Percentiles rank a stretch among this genome's conserved stretches.
Evolutionary conservation across 306 rosid genomes (phyloP).

Genomic region (Medicago ruthenica): DNA sequence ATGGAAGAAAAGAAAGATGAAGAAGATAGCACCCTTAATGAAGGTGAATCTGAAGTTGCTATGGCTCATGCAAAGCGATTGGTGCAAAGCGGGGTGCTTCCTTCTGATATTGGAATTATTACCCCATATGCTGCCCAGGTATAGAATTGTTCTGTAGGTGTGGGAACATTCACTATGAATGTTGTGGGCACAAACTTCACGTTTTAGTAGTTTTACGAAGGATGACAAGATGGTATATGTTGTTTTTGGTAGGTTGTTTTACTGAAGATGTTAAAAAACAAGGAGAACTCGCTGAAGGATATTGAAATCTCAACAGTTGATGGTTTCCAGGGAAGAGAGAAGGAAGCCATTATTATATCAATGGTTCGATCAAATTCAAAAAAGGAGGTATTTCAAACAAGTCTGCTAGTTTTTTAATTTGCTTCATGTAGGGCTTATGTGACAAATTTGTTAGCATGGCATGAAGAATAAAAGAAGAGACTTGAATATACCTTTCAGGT

Average conservation of each 20-base stretch:
- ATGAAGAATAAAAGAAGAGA: conserved; percentile 17
- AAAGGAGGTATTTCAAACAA: conserved; percentile 68
- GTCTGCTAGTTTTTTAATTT: conserved; percentile 20
- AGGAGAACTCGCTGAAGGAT: conserved; percentile 74
- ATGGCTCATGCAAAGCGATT: conserved; percentile 85
- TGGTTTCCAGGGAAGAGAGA: conserved; percentile 98
- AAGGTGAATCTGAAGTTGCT: conserved; percentile 96
- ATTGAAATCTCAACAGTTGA: conserved; percentile 96
- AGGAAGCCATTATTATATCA: conserved; percentile 92
- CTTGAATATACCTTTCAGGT: conserved; percentile 62
- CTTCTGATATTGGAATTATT: conserved; percentile 94
- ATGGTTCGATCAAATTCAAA: conserved; percentile 96
- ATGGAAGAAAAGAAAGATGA: conserved; percentile 99
- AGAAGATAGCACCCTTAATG: conserved; percentile 96
- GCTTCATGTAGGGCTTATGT: conserved; percentile 21
- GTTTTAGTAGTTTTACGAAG: conserved; percentile 29
- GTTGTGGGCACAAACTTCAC: conserved; percentile 5
- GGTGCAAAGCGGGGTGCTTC: conserved; percentile 81
- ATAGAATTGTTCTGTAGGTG: conserved; percentile 26
- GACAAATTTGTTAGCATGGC: conserved; percentile 10
- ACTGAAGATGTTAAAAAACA: conserved; percentile 78
- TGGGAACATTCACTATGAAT: conserved; percentile 33
- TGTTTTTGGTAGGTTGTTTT: conserved; percentile 74
- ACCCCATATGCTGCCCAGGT: conserved; percentile 99
- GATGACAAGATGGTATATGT: conserved; percentile 29